Base-by-base conservation (phyloP, 192 early-diverging fungal genomes). In the Ambispora gerdemannii region DNA sequence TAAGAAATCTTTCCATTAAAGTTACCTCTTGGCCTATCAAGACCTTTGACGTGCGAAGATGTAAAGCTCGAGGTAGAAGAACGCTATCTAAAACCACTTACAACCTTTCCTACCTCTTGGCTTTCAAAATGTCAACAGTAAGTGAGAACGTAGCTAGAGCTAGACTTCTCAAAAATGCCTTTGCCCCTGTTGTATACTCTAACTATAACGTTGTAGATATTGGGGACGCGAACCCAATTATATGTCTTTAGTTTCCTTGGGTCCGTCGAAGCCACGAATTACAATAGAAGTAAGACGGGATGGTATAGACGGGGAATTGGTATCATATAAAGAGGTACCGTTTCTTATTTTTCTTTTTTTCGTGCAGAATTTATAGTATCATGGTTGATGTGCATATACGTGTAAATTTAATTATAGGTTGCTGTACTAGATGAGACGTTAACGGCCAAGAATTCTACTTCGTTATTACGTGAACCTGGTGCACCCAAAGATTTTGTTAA, bases 361-460 rank as follows among this genome's bases (percentile, higher is more conserved):
- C 73, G 3, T 55, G 51, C 10, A 71, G 65, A 28, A 52, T 67
- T 63, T 75, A 62, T 24, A 53, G 63, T 34, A 34, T 81, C 0
- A 68, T 72, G 3, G n/a, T 70, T 71, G 3, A 76, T 55, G 2
- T 63, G 31, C 24, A 67, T 17, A 22, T 4, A 31, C 20, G 24
- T 17, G 24, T 31, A 50, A 6, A 7, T 49, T 67, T 63, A 50
- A 28, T 20, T 11, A 58, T 30, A 70, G 67, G 68, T 65, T 4
- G 30, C 66, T 15, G 25, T 61, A 3, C 51, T 60, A 0, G 65
- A 75, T 28, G 25, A 71, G 4, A 70, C 67, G 17, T 53, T 84
- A 63, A 80, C 80, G 2, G 77, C 79, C 17, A 82, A 77, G 36
- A 92, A 91, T 66, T 90, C 93, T 22, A 89, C 90, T 0, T 89